A percentile compares a stretch with the other conserved stretches of the same genome.
phyloP scores from a whole-genome alignment of 306 rosid species.

The Malus asiatica region DNA sequence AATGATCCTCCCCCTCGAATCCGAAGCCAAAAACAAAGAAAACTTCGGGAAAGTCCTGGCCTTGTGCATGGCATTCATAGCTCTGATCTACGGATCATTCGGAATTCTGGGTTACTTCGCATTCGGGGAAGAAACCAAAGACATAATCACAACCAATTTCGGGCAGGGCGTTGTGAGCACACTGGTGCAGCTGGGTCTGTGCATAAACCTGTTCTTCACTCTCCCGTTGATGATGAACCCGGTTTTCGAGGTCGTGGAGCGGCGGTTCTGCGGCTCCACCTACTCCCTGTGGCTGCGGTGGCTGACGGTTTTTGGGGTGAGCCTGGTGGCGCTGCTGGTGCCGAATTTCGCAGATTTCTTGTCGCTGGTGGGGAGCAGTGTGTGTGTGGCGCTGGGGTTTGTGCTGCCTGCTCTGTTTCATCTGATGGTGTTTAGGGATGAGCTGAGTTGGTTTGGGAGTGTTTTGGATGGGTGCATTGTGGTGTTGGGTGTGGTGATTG shows the following conservation, averaged over 20 bases:
- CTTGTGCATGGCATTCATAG: slow-evolving; percentile 42
- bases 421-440: slow-evolving; percentile 50
- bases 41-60: slow-evolving; percentile 55
- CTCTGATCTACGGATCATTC: slow-evolving; percentile 52
- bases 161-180: slow-evolving; percentile 49
- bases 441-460: slow-evolving; percentile 48
- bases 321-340: slow-evolving; percentile 59
- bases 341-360: slow-evolving; percentile 77
- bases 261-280: slow-evolving; percentile 44
- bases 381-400: slow-evolving; percentile 56
- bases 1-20: slow-evolving; percentile 57
- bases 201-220: slow-evolving; percentile 55
- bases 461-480: slow-evolving; percentile 40
- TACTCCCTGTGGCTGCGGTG: slow-evolving; percentile 68
- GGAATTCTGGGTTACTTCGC: slow-evolving; percentile 69
- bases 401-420: slow-evolving; percentile 71
- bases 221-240: slow-evolving; percentile 80
- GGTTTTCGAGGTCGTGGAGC: slow-evolving; percentile 62
- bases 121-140: slow-evolving; percentile 64
- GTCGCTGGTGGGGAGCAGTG: slow-evolving; percentile 65
- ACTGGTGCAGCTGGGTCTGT: slow-evolving; percentile 56
- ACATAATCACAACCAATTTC: slow-evolving; percentile 60
- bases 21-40: slow-evolving; percentile 49
- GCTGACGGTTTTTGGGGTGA: slow-evolving; percentile 44
- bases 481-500: slow-evolving; percentile 41